These are phyloP conservation scores for Zychaea mexicana DNA, from an alignment of 371 early-diverging fungal species.

Conservation along the genomic window DNA sequence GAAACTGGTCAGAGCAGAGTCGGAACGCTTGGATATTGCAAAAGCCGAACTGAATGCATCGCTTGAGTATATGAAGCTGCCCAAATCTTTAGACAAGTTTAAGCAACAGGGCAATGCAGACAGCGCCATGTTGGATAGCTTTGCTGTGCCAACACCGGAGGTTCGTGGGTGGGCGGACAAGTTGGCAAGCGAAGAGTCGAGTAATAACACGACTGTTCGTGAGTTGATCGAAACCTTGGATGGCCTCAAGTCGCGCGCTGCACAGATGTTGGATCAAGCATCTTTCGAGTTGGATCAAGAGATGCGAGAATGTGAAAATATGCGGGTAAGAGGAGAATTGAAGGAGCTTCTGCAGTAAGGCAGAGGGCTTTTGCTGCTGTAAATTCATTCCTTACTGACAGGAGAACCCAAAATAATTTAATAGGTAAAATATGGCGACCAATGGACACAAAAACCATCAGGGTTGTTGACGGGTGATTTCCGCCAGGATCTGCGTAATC, in stretches of 20 bases:
- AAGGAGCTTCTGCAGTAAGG: no score
- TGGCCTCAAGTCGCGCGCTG: slow-evolving; percentile 59
- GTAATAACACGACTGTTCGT: slow-evolving; percentile 38
- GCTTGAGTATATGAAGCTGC: slow-evolving; percentile 85
- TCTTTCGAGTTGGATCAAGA: slow-evolving; percentile 77
- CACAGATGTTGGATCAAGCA: slow-evolving; percentile 65
- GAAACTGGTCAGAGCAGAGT: slow-evolving; percentile 80
- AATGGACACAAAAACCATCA: slow-evolving; percentile 88
- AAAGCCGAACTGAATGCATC: slow-evolving; percentile 87
- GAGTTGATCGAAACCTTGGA: slow-evolving; percentile 64
- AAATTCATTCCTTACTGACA: background rate
- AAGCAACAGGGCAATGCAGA: slow-evolving; percentile 17
- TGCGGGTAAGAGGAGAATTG: slow-evolving; percentile 63
- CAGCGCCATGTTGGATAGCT: slow-evolving; percentile 30
- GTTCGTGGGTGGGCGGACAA: slow-evolving; percentile 65
- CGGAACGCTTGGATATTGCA: slow-evolving; percentile 76
- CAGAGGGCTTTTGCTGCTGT: no score
- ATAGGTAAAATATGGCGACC: slow-evolving; percentile 72
- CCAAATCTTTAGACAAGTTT: slow-evolving; percentile 75
- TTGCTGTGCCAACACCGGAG: slow-evolving; percentile 57
- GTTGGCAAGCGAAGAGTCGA: slow-evolving; percentile 54
- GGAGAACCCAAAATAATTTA: background rate
- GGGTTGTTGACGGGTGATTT: slow-evolving; percentile 70
- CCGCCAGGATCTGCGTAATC: slow-evolving; percentile 77
- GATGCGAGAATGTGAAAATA: slow-evolving; percentile 81